Percentiles rank a stretch among this genome's conserved stretches.
phyloP scores from a whole-genome alignment of 495 filamentous ascomycete species.

The Neurospora sp. region DNA sequence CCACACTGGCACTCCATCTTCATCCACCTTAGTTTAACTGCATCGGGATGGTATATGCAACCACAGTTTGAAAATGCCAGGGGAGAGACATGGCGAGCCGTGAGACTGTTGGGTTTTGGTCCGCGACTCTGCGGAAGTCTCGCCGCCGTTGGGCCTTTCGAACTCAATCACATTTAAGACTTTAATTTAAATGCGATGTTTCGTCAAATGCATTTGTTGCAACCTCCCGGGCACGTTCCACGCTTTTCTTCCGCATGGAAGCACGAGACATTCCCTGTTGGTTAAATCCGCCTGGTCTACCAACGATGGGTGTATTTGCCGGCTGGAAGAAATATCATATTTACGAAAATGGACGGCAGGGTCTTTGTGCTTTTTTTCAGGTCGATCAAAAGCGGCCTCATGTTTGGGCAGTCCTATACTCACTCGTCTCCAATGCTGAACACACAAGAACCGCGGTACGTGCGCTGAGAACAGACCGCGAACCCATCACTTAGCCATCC shows the following conservation, averaged over 20 bases:
- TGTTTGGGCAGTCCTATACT: background rate
- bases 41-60: background rate
- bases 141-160: background rate
- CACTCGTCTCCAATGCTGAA: background rate
- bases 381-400: background rate
- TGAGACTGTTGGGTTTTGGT: background rate
- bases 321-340: background rate
- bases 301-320: background rate
- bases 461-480: background rate
- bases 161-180: background rate
- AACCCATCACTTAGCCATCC: background rate
- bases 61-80: background rate
- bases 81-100: background rate
- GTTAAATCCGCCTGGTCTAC: background rate
- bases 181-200: background rate
- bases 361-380: background rate
- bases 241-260: background rate
- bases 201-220: background rate
- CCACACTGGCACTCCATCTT: background rate
- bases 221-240: background rate
- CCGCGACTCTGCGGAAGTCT: background rate
- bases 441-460: background rate
- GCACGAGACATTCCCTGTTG: background rate
- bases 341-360: background rate
- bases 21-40: background rate